Evolutionary conservation across 306 rosid species (phyloP).

Genomic region (Lathyrus oleraceus): DNA sequence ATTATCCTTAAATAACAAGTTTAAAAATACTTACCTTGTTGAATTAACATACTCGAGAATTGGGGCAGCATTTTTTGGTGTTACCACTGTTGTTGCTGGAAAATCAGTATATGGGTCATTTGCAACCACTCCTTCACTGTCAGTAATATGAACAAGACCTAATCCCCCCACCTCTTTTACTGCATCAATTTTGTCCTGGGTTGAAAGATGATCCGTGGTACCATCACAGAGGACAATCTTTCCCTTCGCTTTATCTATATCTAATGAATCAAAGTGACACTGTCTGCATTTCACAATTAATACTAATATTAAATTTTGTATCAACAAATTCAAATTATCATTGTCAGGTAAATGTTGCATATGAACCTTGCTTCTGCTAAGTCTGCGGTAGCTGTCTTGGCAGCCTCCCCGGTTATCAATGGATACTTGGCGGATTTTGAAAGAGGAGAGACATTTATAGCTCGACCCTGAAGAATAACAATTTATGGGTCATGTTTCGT

Average conservation of each 20-base stretch:
- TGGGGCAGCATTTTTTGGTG: conserved; percentile 38
- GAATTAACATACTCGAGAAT: conserved; percentile 64
- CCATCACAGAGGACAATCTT: conserved; percentile 67
- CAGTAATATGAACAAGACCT: conserved; percentile 52
- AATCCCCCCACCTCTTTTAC: conserved; percentile 52
- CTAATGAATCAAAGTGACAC: conserved; percentile 52
- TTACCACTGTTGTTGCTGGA: conserved; percentile 56
- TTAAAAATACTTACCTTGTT: conserved; percentile 45
- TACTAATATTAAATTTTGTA: no score
- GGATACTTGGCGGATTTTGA: conserved; percentile 40
- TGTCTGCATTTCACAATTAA: conserved; percentile 33
- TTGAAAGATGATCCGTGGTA: conserved; percentile 9
- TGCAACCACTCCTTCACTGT: conserved; percentile 24
- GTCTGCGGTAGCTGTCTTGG: conserved; percentile 36
- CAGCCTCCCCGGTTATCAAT: conserved; percentile 37
- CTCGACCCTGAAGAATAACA: conserved; percentile 52
- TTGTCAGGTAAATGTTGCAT: background rate
- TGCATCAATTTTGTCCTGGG: background rate
- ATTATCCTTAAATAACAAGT: background rate
- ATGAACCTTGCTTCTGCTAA: conserved; percentile 55
- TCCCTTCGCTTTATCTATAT: conserved; percentile 51
- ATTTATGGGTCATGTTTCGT: conserved; percentile 4
- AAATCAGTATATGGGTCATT: conserved; percentile 30
- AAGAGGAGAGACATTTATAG: conserved; percentile 45
- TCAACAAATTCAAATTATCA: background rate